Conservation (phyloP, 352 stramenopile species). For the Phytopythium chamaehyphon region DNA sequence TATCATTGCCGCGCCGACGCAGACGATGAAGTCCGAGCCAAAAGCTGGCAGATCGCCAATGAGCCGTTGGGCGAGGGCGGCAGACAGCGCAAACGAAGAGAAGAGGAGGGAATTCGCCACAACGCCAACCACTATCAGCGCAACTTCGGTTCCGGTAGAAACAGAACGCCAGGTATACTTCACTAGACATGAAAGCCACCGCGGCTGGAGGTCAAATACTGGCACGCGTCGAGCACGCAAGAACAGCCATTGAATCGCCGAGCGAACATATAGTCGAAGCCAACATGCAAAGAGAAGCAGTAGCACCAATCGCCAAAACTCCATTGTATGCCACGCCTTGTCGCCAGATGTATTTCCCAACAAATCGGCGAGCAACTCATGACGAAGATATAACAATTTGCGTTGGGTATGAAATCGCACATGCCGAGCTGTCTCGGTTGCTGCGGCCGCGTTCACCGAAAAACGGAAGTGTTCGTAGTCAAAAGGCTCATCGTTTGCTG, state of each 20-base stretch:
- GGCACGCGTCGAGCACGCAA: conserved; percentile 55
- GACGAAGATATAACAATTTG: conserved; percentile 77
- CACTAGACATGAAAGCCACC: conserved; percentile 62
- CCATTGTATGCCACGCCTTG: conserved; percentile 43
- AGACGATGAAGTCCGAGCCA: conserved; percentile 73
- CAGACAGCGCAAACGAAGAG: conserved; percentile 31
- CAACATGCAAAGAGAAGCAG: conserved; percentile 73
- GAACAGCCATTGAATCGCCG: conserved; percentile 84
- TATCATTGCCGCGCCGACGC: conserved; percentile 64
- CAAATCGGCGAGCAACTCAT: conserved; percentile 82
- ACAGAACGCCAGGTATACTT: conserved; percentile 84
- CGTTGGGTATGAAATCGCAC: conserved; percentile 50
- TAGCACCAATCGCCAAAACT: conserved; percentile 74
- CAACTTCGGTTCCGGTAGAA: conserved; percentile 59
- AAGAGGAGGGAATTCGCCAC: conserved; percentile 58
- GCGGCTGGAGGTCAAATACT: conserved; percentile 77
- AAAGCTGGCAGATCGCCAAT: conserved; percentile 69
- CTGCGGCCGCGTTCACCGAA: conserved; percentile 39
- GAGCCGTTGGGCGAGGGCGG: conserved; percentile 32
- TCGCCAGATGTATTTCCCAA: conserved; percentile 11
- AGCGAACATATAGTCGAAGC: conserved; percentile 88
- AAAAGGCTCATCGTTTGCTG: neutral
- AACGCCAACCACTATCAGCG: conserved; percentile 52
- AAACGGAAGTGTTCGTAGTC: conserved; percentile 52
- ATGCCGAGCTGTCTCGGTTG: conserved; percentile 47